phyloP scores from a whole-genome alignment of 352 stramenopile species.

The Elongisporangium undulatum region DNA sequence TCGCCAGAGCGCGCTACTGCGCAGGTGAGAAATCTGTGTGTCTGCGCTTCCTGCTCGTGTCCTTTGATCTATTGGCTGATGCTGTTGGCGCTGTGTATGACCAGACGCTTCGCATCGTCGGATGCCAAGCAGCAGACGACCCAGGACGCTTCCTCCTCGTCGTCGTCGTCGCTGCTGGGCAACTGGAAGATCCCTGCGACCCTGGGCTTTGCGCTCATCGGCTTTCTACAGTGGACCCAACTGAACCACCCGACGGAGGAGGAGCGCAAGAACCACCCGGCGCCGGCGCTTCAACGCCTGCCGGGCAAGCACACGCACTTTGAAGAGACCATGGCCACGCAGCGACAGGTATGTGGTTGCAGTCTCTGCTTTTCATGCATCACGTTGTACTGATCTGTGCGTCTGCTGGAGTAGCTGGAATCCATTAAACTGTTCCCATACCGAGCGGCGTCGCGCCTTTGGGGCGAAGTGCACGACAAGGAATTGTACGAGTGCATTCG shows the following conservation, averaged over 20 bases:
- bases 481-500: conserved; percentile 46
- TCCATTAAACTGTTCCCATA: conserved; percentile 79
- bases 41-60: background rate
- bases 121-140: conserved; percentile 1
- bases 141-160: conserved; percentile 12
- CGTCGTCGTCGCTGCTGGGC: background rate
- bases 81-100: conserved; percentile 3
- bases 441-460: conserved; percentile 67
- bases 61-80: background rate
- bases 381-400: conserved; percentile 1
- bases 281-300: conserved; percentile 37
- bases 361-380: background rate
- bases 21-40: background rate
- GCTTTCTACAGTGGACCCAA: conserved; percentile 64
- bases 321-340: conserved; percentile 66
- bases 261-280: conserved; percentile 56
- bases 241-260: conserved; percentile 60
- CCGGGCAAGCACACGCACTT: conserved; percentile 47
- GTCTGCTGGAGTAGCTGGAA: conserved; percentile 23
- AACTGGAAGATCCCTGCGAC: conserved; percentile 70
- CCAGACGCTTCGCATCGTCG: conserved; percentile 11
- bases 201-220: conserved; percentile 64
- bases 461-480: conserved; percentile 75
- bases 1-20: background rate
- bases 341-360: conserved; percentile 36